These are phyloP conservation scores for Cytospora piceae DNA, from an alignment of 2,329 filamentous ascomycete genomes.

Conservation along the genomic window DNA sequence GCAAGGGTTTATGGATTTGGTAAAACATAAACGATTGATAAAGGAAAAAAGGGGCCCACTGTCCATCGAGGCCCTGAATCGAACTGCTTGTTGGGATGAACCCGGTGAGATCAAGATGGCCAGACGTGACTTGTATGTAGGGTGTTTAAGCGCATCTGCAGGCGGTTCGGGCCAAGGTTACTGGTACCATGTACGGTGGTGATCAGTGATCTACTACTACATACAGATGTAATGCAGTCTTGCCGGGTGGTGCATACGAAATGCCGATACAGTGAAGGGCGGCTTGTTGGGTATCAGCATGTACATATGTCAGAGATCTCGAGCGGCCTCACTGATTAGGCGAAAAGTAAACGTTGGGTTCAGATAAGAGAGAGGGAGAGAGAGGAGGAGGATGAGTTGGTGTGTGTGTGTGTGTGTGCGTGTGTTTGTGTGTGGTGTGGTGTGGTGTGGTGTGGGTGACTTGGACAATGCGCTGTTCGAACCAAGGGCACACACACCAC, in stretches of 20 bases:
- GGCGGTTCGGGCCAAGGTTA: not conserved
- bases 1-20: not conserved
- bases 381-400: not conserved
- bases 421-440: not conserved
- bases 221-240: not conserved
- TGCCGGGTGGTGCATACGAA: not conserved
- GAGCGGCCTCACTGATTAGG: not conserved
- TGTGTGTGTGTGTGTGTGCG: not conserved
- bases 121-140: not conserved
- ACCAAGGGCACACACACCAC: not conserved
- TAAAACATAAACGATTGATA: not conserved
- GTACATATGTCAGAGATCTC: not conserved
- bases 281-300: not conserved
- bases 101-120: constrained; percentile 1
- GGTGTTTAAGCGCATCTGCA: not conserved
- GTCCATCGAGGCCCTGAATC: not conserved
- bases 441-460: not conserved
- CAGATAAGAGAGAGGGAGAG: constrained; percentile 1
- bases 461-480: not conserved
- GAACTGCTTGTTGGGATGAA: not conserved
- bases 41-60: not conserved
- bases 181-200: not conserved
- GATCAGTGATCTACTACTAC: not conserved
- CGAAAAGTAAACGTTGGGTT: constrained; percentile 1
- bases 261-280: not conserved